Percentiles rank a stretch among this genome's conserved stretches.
These are phyloP conservation scores for Ajuga chamaepitys DNA, from an alignment of 257 asterid genomes.

Conservation along the genomic window DNA sequence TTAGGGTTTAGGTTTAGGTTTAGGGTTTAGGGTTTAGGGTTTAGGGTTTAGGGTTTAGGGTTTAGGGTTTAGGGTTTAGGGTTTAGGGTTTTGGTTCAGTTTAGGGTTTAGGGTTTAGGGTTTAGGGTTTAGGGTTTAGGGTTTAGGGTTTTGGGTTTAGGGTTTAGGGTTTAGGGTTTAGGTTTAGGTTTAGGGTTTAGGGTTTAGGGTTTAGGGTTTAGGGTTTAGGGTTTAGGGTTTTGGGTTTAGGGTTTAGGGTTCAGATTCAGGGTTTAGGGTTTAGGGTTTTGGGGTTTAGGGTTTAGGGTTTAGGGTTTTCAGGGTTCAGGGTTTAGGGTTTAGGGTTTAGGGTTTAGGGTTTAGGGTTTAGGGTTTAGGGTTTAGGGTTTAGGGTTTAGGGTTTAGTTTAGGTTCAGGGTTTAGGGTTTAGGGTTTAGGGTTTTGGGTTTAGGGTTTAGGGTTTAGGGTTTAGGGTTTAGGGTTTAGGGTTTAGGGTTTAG, in stretches of 20 bases:
- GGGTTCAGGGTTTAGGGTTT: neutral
- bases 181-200: no score
- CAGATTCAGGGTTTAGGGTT: neutral
- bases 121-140: no score
- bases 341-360: neutral
- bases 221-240: neutral
- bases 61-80: neutral
- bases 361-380: neutral
- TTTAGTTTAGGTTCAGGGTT: neutral
- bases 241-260: no score
- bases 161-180: no score
- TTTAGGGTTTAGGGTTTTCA: no score
- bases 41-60: no score
- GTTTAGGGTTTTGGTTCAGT: no score
- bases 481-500: neutral
- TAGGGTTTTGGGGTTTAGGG: neutral
- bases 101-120: no score
- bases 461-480: conserved; percentile 6
- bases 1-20: no score
- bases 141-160: no score
- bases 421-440: no score
- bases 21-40: no score
- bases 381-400: neutral
- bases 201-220: neutral
- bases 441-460: neutral